phyloP scores from a whole-genome alignment of 495 filamentous ascomycete species.

The Lasiosphaeria hispida region DNA sequence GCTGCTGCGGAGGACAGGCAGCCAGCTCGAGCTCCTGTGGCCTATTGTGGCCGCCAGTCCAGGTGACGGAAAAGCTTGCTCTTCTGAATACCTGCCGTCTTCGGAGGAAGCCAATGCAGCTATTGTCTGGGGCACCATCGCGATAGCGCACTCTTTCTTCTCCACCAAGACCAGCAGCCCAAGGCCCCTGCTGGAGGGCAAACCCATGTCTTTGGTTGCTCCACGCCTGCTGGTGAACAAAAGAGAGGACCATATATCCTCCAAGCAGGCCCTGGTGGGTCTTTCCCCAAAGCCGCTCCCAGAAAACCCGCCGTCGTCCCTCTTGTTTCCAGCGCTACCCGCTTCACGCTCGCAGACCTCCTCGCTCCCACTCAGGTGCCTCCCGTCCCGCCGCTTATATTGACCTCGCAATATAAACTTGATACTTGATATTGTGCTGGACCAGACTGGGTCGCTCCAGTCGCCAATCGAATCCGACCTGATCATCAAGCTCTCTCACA shows the following conservation, averaged over 20 bases:
- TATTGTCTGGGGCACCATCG: neutral
- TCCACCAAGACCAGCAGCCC: conserved; percentile 30
- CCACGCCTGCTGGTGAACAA: conserved; percentile 17
- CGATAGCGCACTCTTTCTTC: conserved; percentile 19
- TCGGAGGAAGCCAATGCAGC: too few species aligned
- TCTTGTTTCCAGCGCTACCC: conserved; percentile 21
- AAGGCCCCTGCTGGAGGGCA: conserved; percentile 29
- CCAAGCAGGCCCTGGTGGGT: conserved; percentile 27
- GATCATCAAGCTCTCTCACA: conserved; percentile 30
- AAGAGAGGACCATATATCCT: conserved; percentile 36
- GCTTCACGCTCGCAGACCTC: conserved; percentile 13
- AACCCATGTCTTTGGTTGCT: conserved; percentile 25
- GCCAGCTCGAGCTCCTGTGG: too few species aligned
- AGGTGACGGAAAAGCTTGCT: too few species aligned
- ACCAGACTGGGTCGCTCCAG: conserved; percentile 22
- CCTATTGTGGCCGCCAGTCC: too few species aligned
- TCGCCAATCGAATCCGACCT: conserved; percentile 33
- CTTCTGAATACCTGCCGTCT: too few species aligned
- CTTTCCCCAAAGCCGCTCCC: conserved; percentile 17
- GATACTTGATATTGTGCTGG: conserved; percentile 39
- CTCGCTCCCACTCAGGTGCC: conserved; percentile 21
- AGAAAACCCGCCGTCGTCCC: conserved; percentile 25
- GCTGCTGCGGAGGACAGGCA: too few species aligned
- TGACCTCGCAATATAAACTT: conserved; percentile 38
- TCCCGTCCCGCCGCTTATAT: conserved; percentile 43